Evolutionary conservation across 352 stramenopile genomes (phyloP).

Genomic region (Phytophthora hybrid): DNA sequence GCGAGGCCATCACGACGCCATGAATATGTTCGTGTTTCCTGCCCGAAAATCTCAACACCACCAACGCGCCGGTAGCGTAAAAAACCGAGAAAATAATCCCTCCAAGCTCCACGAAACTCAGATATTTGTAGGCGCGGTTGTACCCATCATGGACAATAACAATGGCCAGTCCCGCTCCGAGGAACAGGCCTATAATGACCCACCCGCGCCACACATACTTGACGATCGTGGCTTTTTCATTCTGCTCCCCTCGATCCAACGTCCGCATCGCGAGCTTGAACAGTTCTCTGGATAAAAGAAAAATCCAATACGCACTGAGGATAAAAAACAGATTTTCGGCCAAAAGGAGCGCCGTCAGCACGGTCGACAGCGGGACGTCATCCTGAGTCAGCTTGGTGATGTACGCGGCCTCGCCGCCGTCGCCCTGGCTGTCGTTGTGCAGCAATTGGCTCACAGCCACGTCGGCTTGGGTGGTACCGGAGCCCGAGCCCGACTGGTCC

Average conservation of each 20-base stretch:
- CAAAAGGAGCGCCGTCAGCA: conserved; percentile 56
- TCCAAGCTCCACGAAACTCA: conserved; percentile 60
- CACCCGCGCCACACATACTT: conserved; percentile 51
- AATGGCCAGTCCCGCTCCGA: conserved; percentile 45
- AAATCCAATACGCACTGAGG: conserved; percentile 75
- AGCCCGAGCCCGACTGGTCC: conserved; percentile 21
- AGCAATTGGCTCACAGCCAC: conserved; percentile 40
- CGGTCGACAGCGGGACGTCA: conserved; percentile 44
- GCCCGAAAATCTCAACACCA: conserved; percentile 54
- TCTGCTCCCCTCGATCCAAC: conserved; percentile 55
- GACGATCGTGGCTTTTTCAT: conserved; percentile 60
- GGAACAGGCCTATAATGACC: conserved; percentile 46
- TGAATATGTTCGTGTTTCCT: conserved; percentile 79
- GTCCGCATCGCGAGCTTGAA: conserved; percentile 72
- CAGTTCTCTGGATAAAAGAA: conserved; percentile 60
- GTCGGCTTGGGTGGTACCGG: conserved; percentile 18
- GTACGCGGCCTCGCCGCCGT: conserved; percentile 66
- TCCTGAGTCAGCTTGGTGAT: conserved; percentile 70
- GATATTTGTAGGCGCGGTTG: conserved; percentile 57
- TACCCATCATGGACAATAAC: conserved; percentile 61
- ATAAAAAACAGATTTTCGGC: conserved; percentile 73
- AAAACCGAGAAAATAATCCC: conserved; percentile 61
- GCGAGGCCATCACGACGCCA: conserved; percentile 70
- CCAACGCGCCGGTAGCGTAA: conserved; percentile 50
- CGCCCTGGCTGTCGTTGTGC: conserved; percentile 51